These are phyloP conservation scores for Teunomyces panamensis DNA, from an alignment of 805 yeast species.

Conservation along the genomic window DNA sequence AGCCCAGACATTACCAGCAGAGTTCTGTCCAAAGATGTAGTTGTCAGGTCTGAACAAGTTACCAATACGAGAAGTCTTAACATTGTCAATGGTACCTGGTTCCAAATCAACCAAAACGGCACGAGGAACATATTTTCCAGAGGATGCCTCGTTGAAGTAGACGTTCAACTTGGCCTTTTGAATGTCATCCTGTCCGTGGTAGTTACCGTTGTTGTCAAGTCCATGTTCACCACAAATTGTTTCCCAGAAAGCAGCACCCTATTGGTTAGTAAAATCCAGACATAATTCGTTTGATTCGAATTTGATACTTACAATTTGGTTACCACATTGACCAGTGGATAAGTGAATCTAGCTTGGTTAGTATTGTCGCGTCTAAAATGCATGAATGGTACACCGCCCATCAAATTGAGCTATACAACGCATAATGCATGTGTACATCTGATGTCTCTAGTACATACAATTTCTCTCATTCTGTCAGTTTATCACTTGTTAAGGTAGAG, in stretches of 20 bases:
- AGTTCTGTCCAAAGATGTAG: conserved; percentile 82
- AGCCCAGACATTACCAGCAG: conserved; percentile 97
- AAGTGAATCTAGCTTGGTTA: conserved; percentile 67
- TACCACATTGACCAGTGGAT: conserved; percentile 98
- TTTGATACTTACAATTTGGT: conserved; percentile 71
- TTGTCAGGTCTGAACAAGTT: conserved; percentile 90
- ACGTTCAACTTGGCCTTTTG: conserved; percentile 64
- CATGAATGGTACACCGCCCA: not conserved
- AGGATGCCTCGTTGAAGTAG: conserved; percentile 82
- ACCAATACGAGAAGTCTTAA: conserved; percentile 77
- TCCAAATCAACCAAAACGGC: conserved; percentile 90
- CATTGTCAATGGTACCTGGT: conserved; percentile 90
- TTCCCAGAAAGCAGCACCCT: conserved; percentile 94
- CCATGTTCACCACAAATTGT: conserved; percentile 89
- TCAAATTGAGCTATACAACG: not conserved
- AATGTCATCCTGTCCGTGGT: conserved; percentile 47
- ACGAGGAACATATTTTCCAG: conserved; percentile 90
- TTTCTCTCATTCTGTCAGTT: conserved; percentile 24
- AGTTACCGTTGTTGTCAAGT: conserved; percentile 69
- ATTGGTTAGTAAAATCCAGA: conserved; percentile 19
- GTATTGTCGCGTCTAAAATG: conserved; percentile 8
- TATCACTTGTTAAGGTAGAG: conserved; percentile 6
- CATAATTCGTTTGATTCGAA: not conserved
- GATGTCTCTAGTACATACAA: conserved; percentile 17
- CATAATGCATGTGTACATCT: not conserved